Evolutionary conservation across 352 stramenopile genomes (phyloP).

Genomic region (Pythium angustatum): DNA sequence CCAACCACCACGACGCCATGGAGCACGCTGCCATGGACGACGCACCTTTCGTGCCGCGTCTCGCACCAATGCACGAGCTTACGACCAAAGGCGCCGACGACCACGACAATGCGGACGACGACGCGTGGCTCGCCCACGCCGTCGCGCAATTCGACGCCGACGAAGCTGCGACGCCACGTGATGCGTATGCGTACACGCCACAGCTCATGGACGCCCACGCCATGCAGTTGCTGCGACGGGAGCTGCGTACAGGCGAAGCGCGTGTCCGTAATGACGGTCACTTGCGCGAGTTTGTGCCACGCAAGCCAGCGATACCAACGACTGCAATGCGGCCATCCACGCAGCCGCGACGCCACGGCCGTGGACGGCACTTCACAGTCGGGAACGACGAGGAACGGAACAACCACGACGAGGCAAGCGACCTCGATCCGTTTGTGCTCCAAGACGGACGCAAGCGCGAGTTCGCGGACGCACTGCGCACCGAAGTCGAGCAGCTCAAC

Average conservation of each 20-base stretch:
- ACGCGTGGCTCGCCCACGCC: conserved; percentile 22
- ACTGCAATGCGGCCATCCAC: not conserved
- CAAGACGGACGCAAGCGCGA: conserved; percentile 25
- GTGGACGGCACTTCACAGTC: not conserved
- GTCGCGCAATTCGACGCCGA: conserved; percentile 22
- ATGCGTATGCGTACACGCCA: conserved; percentile 39
- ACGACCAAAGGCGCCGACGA: not conserved
- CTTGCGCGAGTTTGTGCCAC: conserved; percentile 50
- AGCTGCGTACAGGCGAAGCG: conserved; percentile 39
- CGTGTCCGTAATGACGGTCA: conserved; percentile 47
- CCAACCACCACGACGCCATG: too few relatives aligned
- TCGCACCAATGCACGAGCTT: not conserved
- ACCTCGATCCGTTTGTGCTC: conserved; percentile 4
- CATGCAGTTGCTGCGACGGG: conserved; percentile 43
- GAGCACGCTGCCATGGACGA: too few relatives aligned
- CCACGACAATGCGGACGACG: conserved; percentile 22
- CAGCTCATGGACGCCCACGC: conserved; percentile 60
- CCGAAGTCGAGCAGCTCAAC: conserved; percentile 41
- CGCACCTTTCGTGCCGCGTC: too few relatives aligned
- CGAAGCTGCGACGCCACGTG: conserved; percentile 3
- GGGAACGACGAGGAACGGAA: not conserved
- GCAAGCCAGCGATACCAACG: conserved; percentile 25
- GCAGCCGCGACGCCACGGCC: not conserved
- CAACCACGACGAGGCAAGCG: not conserved
- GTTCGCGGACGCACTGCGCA: conserved; percentile 38